These are phyloP conservation scores for Talinum fruticosum DNA, from an alignment of 148 eudicot species.

Conservation along the genomic window DNA sequence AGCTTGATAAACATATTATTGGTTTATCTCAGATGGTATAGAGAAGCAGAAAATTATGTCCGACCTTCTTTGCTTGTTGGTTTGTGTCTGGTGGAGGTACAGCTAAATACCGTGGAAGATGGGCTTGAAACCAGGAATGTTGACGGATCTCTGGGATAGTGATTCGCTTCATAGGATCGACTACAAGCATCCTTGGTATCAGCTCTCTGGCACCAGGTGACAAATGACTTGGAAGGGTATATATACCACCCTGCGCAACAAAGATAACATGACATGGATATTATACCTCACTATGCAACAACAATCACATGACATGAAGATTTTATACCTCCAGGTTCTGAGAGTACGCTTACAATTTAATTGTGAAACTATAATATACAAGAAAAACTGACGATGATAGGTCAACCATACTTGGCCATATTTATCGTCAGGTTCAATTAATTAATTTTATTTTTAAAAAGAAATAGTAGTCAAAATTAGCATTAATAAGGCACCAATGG, in stretches of 20 bases:
- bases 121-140: conserved; percentile 91
- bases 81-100: conserved; percentile 93
- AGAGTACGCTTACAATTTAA: neutral
- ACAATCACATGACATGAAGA: too few species aligned
- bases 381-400: neutral
- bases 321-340: neutral
- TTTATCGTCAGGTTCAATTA: neutral
- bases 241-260: conserved; percentile 74
- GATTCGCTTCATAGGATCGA: conserved; percentile 90
- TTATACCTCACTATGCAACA: too few species aligned
- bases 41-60: conserved; percentile 10
- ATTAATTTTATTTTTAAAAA: too few species aligned
- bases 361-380: neutral
- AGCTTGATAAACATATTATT: too few species aligned
- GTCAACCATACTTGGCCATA: neutral
- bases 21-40: neutral
- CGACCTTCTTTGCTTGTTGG: conserved; percentile 91
- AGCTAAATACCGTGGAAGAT: conserved; percentile 91
- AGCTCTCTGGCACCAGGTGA: conserved; percentile 88
- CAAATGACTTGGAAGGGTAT: conserved; percentile 94
- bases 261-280: conserved; percentile 12
- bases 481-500: too few species aligned
- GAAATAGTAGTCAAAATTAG: too few species aligned
- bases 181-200: conserved; percentile 96
- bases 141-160: conserved; percentile 88